Evolutionary conservation across 1,284 basidiomycete species (phyloP).

Genomic region (Pascua sp.): DNA sequence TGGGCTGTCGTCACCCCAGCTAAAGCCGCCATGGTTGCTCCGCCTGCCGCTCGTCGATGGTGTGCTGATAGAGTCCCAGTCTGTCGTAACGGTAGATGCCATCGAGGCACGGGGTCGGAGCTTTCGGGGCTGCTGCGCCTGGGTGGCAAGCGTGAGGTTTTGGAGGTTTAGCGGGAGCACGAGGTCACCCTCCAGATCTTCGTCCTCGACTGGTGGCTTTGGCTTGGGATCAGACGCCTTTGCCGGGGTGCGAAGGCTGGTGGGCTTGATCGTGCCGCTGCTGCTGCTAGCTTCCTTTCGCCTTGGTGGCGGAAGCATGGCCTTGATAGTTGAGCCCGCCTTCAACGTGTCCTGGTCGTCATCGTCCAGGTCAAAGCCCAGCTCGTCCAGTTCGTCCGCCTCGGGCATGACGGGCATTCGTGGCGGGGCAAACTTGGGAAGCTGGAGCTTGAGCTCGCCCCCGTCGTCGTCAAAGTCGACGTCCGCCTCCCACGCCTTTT

Average conservation of each 20-base stretch:
- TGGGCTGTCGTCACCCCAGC: slow-evolving; percentile 28
- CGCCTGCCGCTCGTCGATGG: slow-evolving; percentile 24
- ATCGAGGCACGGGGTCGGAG: slow-evolving; percentile 29
- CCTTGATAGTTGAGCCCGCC: slow-evolving; percentile 42
- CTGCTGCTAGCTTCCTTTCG: slow-evolving; percentile 8
- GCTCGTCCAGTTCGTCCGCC: slow-evolving; percentile 36
- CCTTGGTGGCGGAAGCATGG: slow-evolving; percentile 36
- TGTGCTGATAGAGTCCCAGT: slow-evolving; percentile 20
- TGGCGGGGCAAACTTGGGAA: slow-evolving; percentile 14
- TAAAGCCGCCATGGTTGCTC: slow-evolving; percentile 12
- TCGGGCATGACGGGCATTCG: slow-evolving; percentile 23
- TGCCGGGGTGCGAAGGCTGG: not conserved
- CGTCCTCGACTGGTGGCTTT: slow-evolving; percentile 3
- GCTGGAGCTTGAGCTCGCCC: slow-evolving; percentile 4
- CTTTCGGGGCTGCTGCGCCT: slow-evolving; percentile 15
- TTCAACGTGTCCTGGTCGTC: slow-evolving; percentile 43
- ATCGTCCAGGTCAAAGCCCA: slow-evolving; percentile 38
- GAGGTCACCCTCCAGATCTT: slow-evolving; percentile 39
- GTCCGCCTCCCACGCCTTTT: slow-evolving; percentile 27
- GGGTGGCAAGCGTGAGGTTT: slow-evolving; percentile 38
- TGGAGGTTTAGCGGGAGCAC: slow-evolving; percentile 41
- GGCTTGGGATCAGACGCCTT: not conserved
- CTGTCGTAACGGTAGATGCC: slow-evolving; percentile 29
- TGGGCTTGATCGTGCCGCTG: slow-evolving; percentile 12
- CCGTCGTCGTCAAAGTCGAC: slow-evolving; percentile 29